Base-by-base conservation (phyloP, 1,284 basidiomycete genomes). In the Puccinia triticina region DNA sequence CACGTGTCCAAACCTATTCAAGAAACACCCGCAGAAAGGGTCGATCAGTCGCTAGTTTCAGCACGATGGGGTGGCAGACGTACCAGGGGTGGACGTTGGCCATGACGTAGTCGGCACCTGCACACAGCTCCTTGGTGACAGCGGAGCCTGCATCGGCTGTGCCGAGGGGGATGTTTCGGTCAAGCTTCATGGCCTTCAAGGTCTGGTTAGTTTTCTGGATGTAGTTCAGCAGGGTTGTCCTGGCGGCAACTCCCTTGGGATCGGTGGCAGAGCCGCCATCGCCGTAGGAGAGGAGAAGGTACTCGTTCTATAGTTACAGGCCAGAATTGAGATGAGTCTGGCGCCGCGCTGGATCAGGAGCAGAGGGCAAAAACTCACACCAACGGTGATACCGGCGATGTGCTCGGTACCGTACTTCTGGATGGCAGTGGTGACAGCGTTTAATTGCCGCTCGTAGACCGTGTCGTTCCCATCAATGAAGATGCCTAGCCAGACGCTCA, bases 81-180 rank as follows among this genome's bases (percentile, higher is more conserved):
- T 84, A 87, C 86, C 86, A 89, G 12, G 94, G 91, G 86, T 98
- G 95, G 2, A 96, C 92, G 84, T 96, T 96, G 23, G 91, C 90
- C 89, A 92, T 88, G 84, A 88, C 87, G 83, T 92, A 96, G 86
- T 98, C 94, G 34, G 93, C 89, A 0, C 90, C 90, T 29, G 87
- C 85, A 0, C 94, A 89, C 29, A 98, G 91, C 82, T 90, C 84
- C 0, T 87, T 91, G 85, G 93, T 95, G 89, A 96, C 93, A 88
- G 91, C 93, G 82, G 91, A 91, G 37, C 96, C 96, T 12, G 96
- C 96, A 85, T 99, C 96, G 10, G 93, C 91, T 18, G 92, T 97
- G 26, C 96, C 96, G 46, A 98, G 90, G 0, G 91, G 91, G 74
- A 95, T 88, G 10, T 85, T 34, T 43, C 59, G 72, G 43, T 53